These are phyloP conservation scores for Lactifluus hygrophoroides DNA, from an alignment of 768 basidiomycete genomes.

Conservation along the genomic window DNA sequence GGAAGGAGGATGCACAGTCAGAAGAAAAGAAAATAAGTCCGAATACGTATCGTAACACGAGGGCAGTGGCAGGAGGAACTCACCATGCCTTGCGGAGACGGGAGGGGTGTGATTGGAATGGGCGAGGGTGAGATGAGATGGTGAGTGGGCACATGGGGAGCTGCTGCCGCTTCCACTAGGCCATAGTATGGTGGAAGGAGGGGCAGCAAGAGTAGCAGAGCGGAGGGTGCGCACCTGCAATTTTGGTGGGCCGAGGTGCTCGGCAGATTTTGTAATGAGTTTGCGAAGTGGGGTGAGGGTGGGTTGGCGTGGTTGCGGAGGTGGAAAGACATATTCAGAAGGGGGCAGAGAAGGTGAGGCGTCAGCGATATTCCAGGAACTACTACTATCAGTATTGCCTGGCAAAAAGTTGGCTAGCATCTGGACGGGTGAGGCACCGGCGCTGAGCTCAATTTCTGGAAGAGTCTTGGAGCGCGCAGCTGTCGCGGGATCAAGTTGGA, in stretches of 20 bases:
- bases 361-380: constrained; percentile 35
- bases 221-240: constrained; percentile 55
- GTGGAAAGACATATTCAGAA: constrained; percentile 46
- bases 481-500: constrained; percentile 59
- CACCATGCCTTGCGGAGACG: constrained; percentile 40
- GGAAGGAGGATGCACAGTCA: no score
- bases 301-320: constrained; percentile 47
- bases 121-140: constrained; percentile 51
- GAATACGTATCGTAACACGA: no score
- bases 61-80: constrained; percentile 28
- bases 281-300: constrained; percentile 54
- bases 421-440: constrained; percentile 40
- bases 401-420: constrained; percentile 42
- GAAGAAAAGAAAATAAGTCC: no score
- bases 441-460: constrained; percentile 47
- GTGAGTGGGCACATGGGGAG: constrained; percentile 35
- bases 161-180: constrained; percentile 1
- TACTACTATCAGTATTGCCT: constrained; percentile 33
- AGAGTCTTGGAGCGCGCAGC: constrained; percentile 43
- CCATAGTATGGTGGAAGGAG: constrained; percentile 30
- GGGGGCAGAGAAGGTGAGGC: constrained; percentile 58
- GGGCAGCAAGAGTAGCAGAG: constrained; percentile 49
- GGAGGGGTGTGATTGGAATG: constrained; percentile 55
- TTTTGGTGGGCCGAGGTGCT: constrained; percentile 45
- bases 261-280: constrained; percentile 53